These are phyloP conservation scores for Alternaria incomplexa DNA, from an alignment of 2,329 filamentous ascomycete species.

Conservation along the genomic window DNA sequence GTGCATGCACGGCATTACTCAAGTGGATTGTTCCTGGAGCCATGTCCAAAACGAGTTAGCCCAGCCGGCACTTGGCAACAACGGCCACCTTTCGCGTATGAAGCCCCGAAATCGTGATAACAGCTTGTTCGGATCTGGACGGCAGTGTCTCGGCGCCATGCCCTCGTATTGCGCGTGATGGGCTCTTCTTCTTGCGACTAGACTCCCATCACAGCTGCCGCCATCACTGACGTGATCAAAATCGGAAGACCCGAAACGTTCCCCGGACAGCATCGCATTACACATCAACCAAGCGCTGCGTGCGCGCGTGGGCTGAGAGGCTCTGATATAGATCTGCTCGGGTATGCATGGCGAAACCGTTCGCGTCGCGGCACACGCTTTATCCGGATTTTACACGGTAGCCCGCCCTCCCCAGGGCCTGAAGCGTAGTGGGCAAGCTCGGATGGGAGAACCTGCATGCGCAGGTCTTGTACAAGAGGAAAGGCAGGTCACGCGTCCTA, in stretches of 20 bases:
- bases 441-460: neutral
- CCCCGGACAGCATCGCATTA: neutral
- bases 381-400: neutral
- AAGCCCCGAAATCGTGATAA: neutral
- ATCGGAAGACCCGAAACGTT: neutral
- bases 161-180: neutral
- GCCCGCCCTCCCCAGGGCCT: neutral
- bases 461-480: neutral
- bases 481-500: neutral
- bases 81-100: neutral
- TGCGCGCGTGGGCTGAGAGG: neutral
- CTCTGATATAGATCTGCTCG: neutral
- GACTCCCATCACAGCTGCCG: neutral
- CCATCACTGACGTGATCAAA: neutral
- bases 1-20: slow-evolving; percentile 2
- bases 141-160: neutral
- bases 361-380: neutral
- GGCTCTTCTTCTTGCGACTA: neutral
- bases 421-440: neutral
- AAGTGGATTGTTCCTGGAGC: neutral
- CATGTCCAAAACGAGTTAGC: neutral
- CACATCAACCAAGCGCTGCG: neutral
- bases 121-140: neutral
- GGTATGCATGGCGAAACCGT: neutral
- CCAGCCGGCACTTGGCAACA: neutral